Base-by-base conservation (phyloP, 192 early-diverging fungal genomes). In the Coemansia sp. region DNA sequence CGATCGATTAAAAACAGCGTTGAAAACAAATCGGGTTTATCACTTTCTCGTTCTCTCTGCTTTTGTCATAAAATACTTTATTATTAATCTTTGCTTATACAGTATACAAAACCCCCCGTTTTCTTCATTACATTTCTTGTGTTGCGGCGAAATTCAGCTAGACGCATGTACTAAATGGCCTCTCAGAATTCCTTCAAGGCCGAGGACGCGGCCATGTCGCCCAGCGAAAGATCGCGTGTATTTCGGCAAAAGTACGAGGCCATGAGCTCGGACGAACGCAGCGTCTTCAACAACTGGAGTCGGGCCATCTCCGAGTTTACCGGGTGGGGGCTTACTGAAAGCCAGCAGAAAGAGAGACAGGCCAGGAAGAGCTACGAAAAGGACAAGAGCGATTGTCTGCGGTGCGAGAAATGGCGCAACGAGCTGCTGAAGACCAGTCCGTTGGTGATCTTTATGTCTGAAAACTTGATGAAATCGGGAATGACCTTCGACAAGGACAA, bases 391-490 rank as follows among this genome's bases (percentile, higher is more conserved):
- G 84, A 87, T 68, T 87, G 82, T 70, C 76, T 75, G 52, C 72
- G 64, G 32, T 97, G 95, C 67, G 94, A 94, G 64, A 76, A 83
- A 32, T 88, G 87, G 89, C 90, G 90, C 71, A 86, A 89, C 40
- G 87, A 89, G 55, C 73, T 96, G 55, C 73, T 95, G 22, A 86
- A 88, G 60, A 74, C 71, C 52, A 82, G 80, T 64, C 91, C 96
- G n/a, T 85, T 93, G 64, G 88, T 96, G 11, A 75, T 75, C 42
- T 98, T 98, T 69, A 94, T 98, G 93, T 78, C 91, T 63, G 85
- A 90, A 57, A 85, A 90, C 34, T 72, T 98, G 10, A 71, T 83
- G 25, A 86, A 88, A 56, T 80, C 87, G 6, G 94, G 93, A 16
- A 91, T 85, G 49, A 74, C 69, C 25, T 74, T 89, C 66, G 76